These are phyloP conservation scores for Silene latifolia DNA, from an alignment of 148 eudicot genomes.

Conservation along the genomic window DNA sequence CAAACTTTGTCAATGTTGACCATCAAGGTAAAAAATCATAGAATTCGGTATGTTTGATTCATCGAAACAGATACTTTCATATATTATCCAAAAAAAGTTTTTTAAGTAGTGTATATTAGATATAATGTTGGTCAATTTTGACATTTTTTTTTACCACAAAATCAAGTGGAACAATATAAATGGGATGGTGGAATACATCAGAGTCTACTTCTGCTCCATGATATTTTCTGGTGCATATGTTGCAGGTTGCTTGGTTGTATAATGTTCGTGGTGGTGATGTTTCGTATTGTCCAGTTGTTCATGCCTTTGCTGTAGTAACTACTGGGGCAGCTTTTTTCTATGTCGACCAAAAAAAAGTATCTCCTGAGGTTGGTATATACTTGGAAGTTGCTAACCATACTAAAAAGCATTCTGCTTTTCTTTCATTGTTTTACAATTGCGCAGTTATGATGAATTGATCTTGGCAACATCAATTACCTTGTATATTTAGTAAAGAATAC, in stretches of 20 bases:
- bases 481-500: background rate
- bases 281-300: conserved; percentile 84
- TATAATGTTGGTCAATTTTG: background rate
- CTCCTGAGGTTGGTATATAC: conserved; percentile 68
- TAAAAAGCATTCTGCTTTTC: background rate
- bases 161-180: background rate
- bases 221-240: conserved; percentile 13
- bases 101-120: background rate
- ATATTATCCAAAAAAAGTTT: background rate
- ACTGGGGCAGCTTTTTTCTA: conserved; percentile 65
- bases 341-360: conserved; percentile 73
- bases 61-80: background rate
- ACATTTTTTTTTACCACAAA: background rate
- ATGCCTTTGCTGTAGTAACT: conserved; percentile 87
- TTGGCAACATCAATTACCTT: background rate
- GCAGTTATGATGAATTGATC: background rate
- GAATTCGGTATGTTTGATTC: background rate
- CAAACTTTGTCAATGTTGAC: background rate
- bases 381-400: background rate
- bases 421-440: background rate
- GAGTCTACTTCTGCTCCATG: conserved; percentile 6
- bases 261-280: conserved; percentile 92
- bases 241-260: conserved; percentile 94
- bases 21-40: background rate
- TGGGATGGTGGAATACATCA: background rate